phyloP scores from a whole-genome alignment of 2,329 filamentous ascomycete species.

The Teratosphaeria epicoccoides region DNA sequence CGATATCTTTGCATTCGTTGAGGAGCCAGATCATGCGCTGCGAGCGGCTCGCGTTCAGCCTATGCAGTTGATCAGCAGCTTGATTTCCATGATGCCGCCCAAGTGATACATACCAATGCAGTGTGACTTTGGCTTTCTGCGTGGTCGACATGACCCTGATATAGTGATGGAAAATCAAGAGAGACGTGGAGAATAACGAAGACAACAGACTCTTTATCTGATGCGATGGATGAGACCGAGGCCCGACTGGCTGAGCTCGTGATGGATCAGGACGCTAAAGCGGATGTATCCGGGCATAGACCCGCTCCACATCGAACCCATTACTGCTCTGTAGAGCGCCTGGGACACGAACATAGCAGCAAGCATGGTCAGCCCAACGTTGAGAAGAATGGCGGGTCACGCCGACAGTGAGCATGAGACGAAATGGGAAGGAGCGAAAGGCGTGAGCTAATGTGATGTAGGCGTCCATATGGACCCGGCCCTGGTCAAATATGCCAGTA shows the following conservation, averaged over 20 bases:
- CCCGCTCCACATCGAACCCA: no score
- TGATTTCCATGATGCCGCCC: not conserved
- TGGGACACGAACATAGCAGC: constrained; percentile 3
- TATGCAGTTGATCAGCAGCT: constrained; percentile 27
- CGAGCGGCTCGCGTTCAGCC: constrained; percentile 73
- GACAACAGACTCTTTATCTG: no score
- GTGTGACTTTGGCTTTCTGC: constrained; percentile 45
- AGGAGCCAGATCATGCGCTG: constrained; percentile 80
- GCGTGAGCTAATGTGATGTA: constrained; percentile 15
- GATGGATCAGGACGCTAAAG: not conserved
- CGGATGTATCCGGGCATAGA: not conserved
- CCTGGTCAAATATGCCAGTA: constrained; percentile 45
- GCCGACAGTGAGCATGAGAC: constrained; percentile 22
- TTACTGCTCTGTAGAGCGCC: no score
- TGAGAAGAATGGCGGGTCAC: constrained; percentile 27
- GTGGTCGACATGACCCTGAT: constrained; percentile 11
- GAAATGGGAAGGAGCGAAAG: not conserved
- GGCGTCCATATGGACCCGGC: constrained; percentile 45
- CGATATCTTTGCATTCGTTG: constrained; percentile 61
- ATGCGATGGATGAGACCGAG: not conserved
- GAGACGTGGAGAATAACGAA: no score
- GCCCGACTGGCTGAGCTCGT: not conserved
- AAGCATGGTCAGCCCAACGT: constrained; percentile 21
- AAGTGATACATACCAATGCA: constrained; percentile 48
- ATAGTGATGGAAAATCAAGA: not conserved